A percentile compares a stretch with the other conserved stretches of the same genome.
These are phyloP conservation scores for Boletus rubropictus DNA, from an alignment of 768 basidiomycete species.

Conservation along the genomic window DNA sequence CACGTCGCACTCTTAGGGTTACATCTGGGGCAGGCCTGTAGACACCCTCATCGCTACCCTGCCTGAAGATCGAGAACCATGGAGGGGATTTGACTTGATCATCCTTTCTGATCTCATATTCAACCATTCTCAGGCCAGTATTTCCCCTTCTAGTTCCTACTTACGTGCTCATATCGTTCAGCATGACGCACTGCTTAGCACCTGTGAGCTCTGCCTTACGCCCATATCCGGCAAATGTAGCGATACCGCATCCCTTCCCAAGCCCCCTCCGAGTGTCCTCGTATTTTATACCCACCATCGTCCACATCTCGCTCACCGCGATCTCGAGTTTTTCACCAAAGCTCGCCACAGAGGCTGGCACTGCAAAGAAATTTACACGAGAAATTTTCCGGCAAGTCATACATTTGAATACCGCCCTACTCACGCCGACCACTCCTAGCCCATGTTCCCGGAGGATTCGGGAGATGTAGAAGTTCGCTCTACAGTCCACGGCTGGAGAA, in stretches of 20 bases:
- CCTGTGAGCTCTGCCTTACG: constrained; percentile 49
- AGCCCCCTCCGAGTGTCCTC: constrained; percentile 43
- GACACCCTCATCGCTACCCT: constrained; percentile 25
- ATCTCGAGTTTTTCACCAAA: constrained; percentile 74
- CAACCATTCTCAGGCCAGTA: constrained; percentile 81
- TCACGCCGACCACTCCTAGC: constrained; percentile 35
- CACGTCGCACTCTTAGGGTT: constrained; percentile 45
- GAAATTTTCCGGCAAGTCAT: constrained; percentile 52
- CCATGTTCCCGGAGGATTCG: constrained; percentile 86
- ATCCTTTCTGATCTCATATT: constrained; percentile 92
- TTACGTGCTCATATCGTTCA: constrained; percentile 26
- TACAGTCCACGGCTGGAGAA: constrained; percentile 81
- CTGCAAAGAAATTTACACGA: constrained; percentile 62
- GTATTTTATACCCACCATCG: constrained; percentile 90
- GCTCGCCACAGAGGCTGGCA: constrained; percentile 62
- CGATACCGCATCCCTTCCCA: background rate
- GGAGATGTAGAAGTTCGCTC: constrained; percentile 73
- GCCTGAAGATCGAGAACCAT: constrained; percentile 14
- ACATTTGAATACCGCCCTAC: background rate
- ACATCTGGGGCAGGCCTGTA: constrained; percentile 72
- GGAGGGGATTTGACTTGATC: constrained; percentile 62
- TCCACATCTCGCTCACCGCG: constrained; percentile 75
- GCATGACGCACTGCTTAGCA: constrained; percentile 76
- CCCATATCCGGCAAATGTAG: constrained; percentile 18
- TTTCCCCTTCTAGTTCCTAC: background rate